Percentiles rank a stretch among this genome's conserved stretches.
phyloP scores from a whole-genome alignment of 352 stramenopile genomes.

The Phytophthora multivora region DNA sequence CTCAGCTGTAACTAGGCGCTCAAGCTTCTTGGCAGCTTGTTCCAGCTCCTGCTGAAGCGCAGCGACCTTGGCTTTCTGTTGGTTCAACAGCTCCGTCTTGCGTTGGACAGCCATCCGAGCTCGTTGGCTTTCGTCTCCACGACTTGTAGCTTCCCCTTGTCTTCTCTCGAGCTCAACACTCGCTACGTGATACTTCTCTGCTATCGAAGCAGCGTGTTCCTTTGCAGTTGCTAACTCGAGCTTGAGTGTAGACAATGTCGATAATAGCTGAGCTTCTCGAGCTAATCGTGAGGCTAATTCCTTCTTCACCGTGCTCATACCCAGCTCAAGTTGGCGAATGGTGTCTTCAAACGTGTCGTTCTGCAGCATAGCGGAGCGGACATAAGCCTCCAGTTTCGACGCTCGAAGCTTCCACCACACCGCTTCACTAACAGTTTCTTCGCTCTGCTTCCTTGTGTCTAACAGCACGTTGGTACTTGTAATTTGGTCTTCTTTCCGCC shows the following conservation, averaged over 20 bases:
- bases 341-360: conserved; percentile 61
- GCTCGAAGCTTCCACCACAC: conserved; percentile 39
- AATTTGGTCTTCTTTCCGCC: not conserved
- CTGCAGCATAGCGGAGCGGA: conserved; percentile 38
- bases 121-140: conserved; percentile 36
- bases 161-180: conserved; percentile 38
- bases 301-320: conserved; percentile 41
- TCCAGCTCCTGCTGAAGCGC: conserved; percentile 39
- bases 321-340: conserved; percentile 40
- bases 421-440: conserved; percentile 2
- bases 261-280: conserved; percentile 28
- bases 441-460: not conserved
- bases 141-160: conserved; percentile 21
- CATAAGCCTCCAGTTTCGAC: conserved; percentile 42
- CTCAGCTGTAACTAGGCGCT: conserved; percentile 28
- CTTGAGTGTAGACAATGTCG: conserved; percentile 34
- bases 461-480: not conserved
- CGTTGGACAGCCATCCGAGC: conserved; percentile 45
- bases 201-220: conserved; percentile 33
- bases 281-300: conserved; percentile 41
- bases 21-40: conserved; percentile 21
- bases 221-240: conserved; percentile 37
- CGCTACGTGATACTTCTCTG: conserved; percentile 39
- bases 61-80: conserved; percentile 44
- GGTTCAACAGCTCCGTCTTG: conserved; percentile 51